Conservation (phyloP, 768 basidiomycete species). For the Podaxis carcinomalis region DNA sequence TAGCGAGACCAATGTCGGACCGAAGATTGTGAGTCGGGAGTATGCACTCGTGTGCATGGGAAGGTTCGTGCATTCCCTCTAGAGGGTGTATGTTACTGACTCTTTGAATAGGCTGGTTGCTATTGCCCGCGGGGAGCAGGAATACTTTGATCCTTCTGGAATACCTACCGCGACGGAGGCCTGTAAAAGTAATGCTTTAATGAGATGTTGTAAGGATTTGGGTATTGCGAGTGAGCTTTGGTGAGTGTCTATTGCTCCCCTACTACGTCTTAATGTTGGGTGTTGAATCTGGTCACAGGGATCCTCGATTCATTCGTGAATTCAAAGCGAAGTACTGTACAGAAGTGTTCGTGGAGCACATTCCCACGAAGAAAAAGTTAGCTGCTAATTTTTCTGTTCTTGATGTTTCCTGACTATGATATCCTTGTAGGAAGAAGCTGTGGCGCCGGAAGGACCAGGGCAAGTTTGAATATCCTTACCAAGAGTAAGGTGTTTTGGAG, state of each 20-base stretch:
- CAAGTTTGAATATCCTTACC: conserved; percentile 86
- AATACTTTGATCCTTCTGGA: conserved; percentile 89
- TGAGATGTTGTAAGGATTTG: conserved; percentile 96
- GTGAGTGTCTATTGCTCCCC: conserved; percentile 34
- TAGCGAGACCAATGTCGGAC: conserved; percentile 85
- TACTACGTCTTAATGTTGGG: not conserved
- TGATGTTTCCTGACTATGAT: conserved; percentile 1
- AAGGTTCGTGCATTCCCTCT: conserved; percentile 45
- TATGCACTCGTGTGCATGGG: conserved; percentile 94
- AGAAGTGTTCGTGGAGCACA: conserved; percentile 84
- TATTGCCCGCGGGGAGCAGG: conserved; percentile 92
- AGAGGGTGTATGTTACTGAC: not conserved
- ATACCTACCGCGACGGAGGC: conserved; percentile 93
- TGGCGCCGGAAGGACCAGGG: conserved; percentile 87
- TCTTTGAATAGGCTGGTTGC: conserved; percentile 63
- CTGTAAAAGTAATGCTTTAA: conserved; percentile 94
- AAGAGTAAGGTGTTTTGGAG: conserved; percentile 44
- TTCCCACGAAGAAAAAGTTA: conserved; percentile 87
- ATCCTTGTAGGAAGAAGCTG: conserved; percentile 68
- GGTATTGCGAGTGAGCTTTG: conserved; percentile 96
- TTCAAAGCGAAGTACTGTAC: conserved; percentile 84
- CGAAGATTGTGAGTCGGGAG: conserved; percentile 85
- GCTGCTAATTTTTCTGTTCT: conserved; percentile 23
- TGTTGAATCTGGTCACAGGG: conserved; percentile 45
- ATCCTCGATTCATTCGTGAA: conserved; percentile 91